Base-by-base conservation (phyloP, 306 rosid species). In the Pyrus communis region DNA sequence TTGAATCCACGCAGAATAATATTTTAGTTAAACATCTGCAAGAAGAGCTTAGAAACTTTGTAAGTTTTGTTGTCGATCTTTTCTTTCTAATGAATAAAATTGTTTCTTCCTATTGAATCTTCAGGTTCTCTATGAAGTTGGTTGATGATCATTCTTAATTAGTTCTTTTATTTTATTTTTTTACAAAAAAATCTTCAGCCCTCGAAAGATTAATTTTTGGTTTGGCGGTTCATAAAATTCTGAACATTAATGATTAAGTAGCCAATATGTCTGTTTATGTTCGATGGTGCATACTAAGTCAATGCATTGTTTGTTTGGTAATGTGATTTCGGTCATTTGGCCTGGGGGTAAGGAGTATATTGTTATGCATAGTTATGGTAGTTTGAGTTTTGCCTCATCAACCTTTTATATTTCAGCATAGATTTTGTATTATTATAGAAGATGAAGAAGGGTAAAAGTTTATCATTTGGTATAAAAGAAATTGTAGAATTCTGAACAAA, bases 31-130 rank as follows among this genome's bases (percentile, higher is more conserved):
- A 92, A 81, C 89, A 90, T 82, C 83, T 95, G 81, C 98, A 95
- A 38, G 92, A 92, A 77, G 96, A 92, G 83, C 96, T 95, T 77
- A 89, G 85, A 52, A 89, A 83, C 85, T 92, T 81, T 76, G 98
- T 95, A 83, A 77, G 98, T 81, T 74, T 78, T 65, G 62, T 79
- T 76, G 71, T 61, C 7, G 19, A 40, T 28, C 2, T 25, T 23
- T 38, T 21, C 0, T 75, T 58, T 73, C 51, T 52, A 70, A 59
- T 46, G 77, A 35, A 55, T 83, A 45, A 78, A 31, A 33, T 79
- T 35, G 55, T 51, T 57, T 57, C 62, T 58, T 58, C 27, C 62
- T 8, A 58, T 58, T 58, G 27, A 21, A 3, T 58, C 15, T 11
- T 58, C 62, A 58, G 25, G 27, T 3, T 10, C 62, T n/a, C 27